Percentiles rank a stretch among this genome's conserved stretches.
Evolutionary conservation across 768 basidiomycete species (phyloP).

Genomic region (Tricholoma flavovirens): DNA sequence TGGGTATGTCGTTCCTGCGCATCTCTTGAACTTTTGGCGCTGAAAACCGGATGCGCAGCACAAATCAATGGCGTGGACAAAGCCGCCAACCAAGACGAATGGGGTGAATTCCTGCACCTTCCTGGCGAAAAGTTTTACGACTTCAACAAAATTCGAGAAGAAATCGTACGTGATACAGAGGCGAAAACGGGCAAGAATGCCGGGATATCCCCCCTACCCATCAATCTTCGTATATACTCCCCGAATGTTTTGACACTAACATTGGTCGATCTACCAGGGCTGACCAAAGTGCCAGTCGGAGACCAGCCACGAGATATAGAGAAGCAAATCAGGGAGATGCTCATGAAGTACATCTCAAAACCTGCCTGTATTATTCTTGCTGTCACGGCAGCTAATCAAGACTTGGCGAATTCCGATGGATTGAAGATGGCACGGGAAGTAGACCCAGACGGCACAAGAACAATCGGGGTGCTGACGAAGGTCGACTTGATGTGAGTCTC

Average conservation of each 20-base stretch:
- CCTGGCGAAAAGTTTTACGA: conserved; percentile 98
- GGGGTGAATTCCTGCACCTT: conserved; percentile 97
- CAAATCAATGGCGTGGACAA: conserved; percentile 54
- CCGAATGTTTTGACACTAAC: conserved; percentile 97
- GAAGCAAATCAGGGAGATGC: conserved; percentile 95
- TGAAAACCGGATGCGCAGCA: conserved; percentile 23
- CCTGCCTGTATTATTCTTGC: conserved; percentile 96
- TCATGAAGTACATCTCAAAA: conserved; percentile 91
- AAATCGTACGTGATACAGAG: conserved; percentile 96
- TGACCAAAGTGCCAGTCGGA: conserved; percentile 92
- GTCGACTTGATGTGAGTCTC: conserved; percentile 89
- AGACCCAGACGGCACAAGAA: conserved; percentile 93
- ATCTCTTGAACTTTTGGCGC: background rate
- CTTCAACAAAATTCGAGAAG: conserved; percentile 93
- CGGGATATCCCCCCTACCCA: conserved; percentile 94
- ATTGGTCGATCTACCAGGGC: conserved; percentile 93
- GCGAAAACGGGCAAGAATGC: conserved; percentile 98
- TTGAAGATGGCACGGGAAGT: conserved; percentile 94
- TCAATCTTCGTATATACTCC: conserved; percentile 96
- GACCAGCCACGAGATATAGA: conserved; percentile 98
- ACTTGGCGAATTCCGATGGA: conserved; percentile 98
- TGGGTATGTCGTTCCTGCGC: conserved; percentile 29
- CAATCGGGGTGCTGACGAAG: conserved; percentile 98
- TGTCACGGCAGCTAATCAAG: conserved; percentile 92
- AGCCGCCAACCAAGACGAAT: conserved; percentile 86